Conservation (phyloP, 108 stramenopile species). For the Halocafeteria seosinensis region DNA sequence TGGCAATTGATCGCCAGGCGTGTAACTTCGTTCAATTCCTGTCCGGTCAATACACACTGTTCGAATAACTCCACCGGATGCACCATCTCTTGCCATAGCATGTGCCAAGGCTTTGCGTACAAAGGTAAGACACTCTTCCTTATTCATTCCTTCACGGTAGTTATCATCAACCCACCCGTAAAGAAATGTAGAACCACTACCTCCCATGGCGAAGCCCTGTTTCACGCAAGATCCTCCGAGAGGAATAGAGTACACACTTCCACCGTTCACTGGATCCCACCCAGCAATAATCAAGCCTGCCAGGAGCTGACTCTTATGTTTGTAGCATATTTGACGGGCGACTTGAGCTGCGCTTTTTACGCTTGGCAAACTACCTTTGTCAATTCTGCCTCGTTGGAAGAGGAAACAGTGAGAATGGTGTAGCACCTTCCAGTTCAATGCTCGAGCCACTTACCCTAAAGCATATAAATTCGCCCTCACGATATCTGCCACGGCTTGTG, state of each 20-base stretch:
- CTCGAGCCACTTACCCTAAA: conserved; percentile 42
- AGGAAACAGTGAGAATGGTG: background rate
- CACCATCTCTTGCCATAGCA: conserved; percentile 94
- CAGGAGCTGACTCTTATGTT: conserved; percentile 79
- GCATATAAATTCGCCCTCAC: conserved; percentile 59
- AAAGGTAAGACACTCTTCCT: conserved; percentile 57
- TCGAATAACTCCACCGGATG: conserved; percentile 80
- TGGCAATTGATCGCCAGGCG: conserved; percentile 52
- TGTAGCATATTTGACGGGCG: conserved; percentile 60
- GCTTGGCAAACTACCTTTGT: conserved; percentile 61
- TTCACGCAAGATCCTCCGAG: conserved; percentile 75
- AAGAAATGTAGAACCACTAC: conserved; percentile 76
- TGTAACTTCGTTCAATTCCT: conserved; percentile 52
- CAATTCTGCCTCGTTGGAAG: conserved; percentile 29
- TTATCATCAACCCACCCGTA: conserved; percentile 67
- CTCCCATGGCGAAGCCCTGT: conserved; percentile 75
- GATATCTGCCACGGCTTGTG: conserved; percentile 78
- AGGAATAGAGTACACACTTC: conserved; percentile 63
- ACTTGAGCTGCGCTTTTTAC: conserved; percentile 79
- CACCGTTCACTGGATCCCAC: conserved; percentile 76
- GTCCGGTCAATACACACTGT: conserved; percentile 53
- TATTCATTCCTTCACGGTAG: conserved; percentile 60
- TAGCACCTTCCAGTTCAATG: background rate
- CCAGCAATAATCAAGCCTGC: conserved; percentile 93
- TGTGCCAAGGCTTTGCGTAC: conserved; percentile 68